A percentile compares a stretch with the other conserved stretches of the same genome.
Conservation (phyloP, 768 basidiomycete species). For the Mycena albidolilacea region DNA sequence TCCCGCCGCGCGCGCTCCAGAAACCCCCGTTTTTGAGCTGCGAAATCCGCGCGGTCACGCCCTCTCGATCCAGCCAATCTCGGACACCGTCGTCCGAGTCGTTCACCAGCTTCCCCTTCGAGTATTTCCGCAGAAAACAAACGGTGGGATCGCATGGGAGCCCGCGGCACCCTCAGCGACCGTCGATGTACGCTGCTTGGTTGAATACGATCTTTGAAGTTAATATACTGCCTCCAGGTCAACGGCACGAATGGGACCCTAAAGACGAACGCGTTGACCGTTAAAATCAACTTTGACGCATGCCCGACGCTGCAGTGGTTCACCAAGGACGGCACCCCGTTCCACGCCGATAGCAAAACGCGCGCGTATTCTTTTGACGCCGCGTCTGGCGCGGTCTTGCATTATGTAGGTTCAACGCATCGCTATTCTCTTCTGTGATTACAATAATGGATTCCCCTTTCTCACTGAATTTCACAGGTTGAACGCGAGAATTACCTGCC, state of each 20-base stretch:
- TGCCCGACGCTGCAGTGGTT: constrained; percentile 39
- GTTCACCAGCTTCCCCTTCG: constrained; percentile 36
- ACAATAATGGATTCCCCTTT: background rate
- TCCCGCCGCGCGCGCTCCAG: background rate
- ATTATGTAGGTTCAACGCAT: constrained; percentile 25
- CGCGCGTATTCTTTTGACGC: constrained; percentile 40
- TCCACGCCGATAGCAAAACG: constrained; percentile 35
- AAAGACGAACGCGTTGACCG: constrained; percentile 24
- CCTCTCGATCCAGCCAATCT: constrained; percentile 35
- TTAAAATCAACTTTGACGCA: constrained; percentile 31
- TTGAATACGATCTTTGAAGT: background rate
- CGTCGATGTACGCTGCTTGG: background rate
- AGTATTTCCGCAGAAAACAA: constrained; percentile 38
- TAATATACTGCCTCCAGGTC: constrained; percentile 6
- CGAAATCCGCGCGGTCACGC: constrained; percentile 34
- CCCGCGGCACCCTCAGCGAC: constrained; percentile 6
- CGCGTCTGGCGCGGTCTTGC: constrained; percentile 36
- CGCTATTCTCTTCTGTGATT: too few species aligned
- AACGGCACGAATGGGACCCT: constrained; percentile 24
- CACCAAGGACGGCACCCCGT: constrained; percentile 34
- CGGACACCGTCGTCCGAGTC: constrained; percentile 37
- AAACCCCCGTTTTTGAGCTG: constrained; percentile 30
- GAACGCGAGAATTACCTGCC: constrained; percentile 37
- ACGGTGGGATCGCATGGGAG: constrained; percentile 32
- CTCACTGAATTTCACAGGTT: constrained; percentile 14